Percentiles rank a stretch among this genome's conserved stretches.
Conservation (phyloP, 2,329 filamentous ascomycete species). For the Huntiella omanensis region DNA sequence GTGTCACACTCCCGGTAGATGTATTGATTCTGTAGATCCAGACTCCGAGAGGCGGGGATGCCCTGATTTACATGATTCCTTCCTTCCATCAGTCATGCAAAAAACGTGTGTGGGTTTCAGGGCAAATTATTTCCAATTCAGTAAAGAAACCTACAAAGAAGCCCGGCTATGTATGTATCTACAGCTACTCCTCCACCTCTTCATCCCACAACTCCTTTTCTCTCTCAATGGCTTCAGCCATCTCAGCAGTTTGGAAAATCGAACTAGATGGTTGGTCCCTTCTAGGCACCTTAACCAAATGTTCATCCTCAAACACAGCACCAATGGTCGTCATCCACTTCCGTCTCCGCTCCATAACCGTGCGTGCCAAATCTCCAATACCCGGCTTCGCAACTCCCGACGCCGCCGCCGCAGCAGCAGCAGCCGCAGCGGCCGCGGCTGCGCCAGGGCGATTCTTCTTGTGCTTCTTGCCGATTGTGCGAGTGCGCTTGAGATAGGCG, state of each 20-base stretch:
- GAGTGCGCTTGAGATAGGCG: constrained; percentile 86
- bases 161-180: too few species aligned
- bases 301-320: constrained; percentile 73
- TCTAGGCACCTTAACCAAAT: constrained; percentile 52
- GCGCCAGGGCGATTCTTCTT: constrained; percentile 70
- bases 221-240: constrained; percentile 54
- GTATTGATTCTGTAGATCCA: too few species aligned
- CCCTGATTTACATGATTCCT: too few species aligned
- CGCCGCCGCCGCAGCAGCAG: constrained; percentile 36
- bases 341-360: constrained; percentile 74
- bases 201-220: constrained; percentile 72
- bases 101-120: too few species aligned
- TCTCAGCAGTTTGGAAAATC: constrained; percentile 55
- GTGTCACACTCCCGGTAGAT: too few species aligned
- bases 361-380: constrained; percentile 81
- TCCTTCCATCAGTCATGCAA: too few species aligned
- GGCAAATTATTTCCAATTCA: too few species aligned
- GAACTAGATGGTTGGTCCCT: constrained; percentile 41
- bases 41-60: too few species aligned
- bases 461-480: constrained; percentile 84
- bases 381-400: constrained; percentile 51
- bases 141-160: too few species aligned
- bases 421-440: constrained; percentile 51
- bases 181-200: constrained; percentile 45
- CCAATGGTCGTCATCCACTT: constrained; percentile 86